Evolutionary conservation across 148 eudicot genomes (phyloP).

Genomic region (Cornus suecica): DNA sequence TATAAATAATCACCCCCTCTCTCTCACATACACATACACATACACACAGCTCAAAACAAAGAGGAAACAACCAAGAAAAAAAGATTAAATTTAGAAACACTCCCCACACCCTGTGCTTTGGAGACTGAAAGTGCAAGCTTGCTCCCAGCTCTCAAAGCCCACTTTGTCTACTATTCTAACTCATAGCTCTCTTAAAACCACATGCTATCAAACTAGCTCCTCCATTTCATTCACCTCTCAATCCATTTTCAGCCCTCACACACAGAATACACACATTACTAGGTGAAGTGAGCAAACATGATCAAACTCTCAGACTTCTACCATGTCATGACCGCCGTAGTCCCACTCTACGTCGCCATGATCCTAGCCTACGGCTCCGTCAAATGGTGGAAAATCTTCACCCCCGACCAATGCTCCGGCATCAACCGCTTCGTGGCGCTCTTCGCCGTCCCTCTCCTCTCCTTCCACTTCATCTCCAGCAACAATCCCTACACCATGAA

Average conservation of each 20-base stretch:
- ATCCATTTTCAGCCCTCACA: neutral
- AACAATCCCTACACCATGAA: conserved; percentile 86
- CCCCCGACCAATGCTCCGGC: conserved; percentile 91
- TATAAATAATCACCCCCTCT: conserved; percentile 4
- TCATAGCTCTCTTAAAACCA: neutral
- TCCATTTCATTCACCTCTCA: conserved; percentile 4
- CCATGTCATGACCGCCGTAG: conserved; percentile 95
- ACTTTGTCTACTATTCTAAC: neutral
- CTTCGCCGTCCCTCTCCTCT: conserved; percentile 83
- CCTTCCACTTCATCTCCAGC: conserved; percentile 82
- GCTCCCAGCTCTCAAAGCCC: conserved; percentile 27
- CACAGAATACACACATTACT: neutral
- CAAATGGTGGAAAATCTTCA: conserved; percentile 94
- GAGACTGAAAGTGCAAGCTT: conserved; percentile 29
- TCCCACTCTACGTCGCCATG: conserved; percentile 94
- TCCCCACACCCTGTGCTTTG: conserved; percentile 19
- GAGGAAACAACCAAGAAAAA: neutral
- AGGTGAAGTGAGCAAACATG: conserved; percentile 34
- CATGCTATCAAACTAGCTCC: too few relatives aligned
- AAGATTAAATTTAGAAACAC: neutral
- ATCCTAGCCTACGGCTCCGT: conserved; percentile 87
- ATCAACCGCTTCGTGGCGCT: conserved; percentile 87
- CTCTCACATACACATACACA: too few relatives aligned
- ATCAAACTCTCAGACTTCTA: conserved; percentile 68
- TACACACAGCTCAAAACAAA: conserved; percentile 14